These are phyloP conservation scores for Glycine soja DNA, from an alignment of 306 rosid genomes.

Conservation along the genomic window DNA sequence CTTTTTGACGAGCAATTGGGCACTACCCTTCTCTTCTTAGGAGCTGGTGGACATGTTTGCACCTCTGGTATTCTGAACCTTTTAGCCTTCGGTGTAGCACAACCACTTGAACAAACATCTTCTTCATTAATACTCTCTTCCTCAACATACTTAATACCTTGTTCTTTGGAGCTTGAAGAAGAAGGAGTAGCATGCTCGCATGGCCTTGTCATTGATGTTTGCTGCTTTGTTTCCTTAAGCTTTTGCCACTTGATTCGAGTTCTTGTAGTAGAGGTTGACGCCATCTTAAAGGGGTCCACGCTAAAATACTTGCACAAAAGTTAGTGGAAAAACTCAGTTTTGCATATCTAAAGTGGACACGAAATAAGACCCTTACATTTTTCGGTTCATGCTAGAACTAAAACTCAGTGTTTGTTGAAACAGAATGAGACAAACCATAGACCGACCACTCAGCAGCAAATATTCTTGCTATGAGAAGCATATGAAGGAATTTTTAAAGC, in stretches of 20 bases:
- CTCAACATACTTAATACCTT: neutral
- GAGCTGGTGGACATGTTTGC: constrained; percentile 68
- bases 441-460: no score
- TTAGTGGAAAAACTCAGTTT: constrained; percentile 36
- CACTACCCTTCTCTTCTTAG: constrained; percentile 60
- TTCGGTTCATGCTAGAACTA: no score
- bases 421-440: no score
- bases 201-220: constrained; percentile 34
- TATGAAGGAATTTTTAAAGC: constrained; percentile 4
- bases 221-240: constrained; percentile 35
- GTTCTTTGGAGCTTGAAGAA: constrained; percentile 37
- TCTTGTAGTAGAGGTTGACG: constrained; percentile 46
- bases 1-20: constrained; percentile 45
- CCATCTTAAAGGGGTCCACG: constrained; percentile 42
- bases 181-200: neutral
- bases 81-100: constrained; percentile 65
- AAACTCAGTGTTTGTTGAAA: no score
- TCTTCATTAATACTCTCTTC: constrained; percentile 22
- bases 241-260: constrained; percentile 33
- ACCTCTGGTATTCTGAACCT: constrained; percentile 59
- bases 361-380: constrained; percentile 33
- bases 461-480: constrained; percentile 9
- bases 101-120: constrained; percentile 42
- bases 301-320: constrained; percentile 12
- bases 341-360: constrained; percentile 34